Evolutionary conservation across 2,329 filamentous ascomycete species (phyloP), one percentile per base, ranked within the genome.

Genomic region (Cladosporium sphaerospermum): DNA sequence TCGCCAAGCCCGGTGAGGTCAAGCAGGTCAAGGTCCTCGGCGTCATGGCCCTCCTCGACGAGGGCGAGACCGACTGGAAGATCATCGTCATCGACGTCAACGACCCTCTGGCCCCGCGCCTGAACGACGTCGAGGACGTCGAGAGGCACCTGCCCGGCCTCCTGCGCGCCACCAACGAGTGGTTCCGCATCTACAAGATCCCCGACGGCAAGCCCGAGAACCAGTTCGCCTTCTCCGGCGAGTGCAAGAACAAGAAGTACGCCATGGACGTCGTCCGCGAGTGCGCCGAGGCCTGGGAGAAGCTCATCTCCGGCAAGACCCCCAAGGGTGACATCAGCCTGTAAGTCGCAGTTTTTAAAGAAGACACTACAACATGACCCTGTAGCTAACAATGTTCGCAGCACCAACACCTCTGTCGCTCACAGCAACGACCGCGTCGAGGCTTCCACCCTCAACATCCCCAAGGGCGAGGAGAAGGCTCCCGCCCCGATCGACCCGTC

Each of bases 181-280:
- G 93, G 93, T 99, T 99, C 90, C 90, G 93, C 75, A 99, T 99
- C 84, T 99, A 99, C 87, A 99, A 99, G 83, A 99, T 99, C 77
- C 93, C 93, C 71, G 93, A 99, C 72, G 93, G 93, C 81, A 99
- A 99, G 90, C 91, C 92, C 67, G 93, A 99, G 87, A 99, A 99
- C 85, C 93, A 97, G 80, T 99, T 99, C 71, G 93, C 93, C 68
- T 99, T 99, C 81, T 96, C 91, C 56, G 93, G 93, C 79, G 93
- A 99, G 82, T 97, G 92, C 88, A 99, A 99, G 87, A 99, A 99
- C 86, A 95, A 91, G 85, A 89, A 87, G 87, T 96, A 97, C 75
- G 93, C 93, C 73, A 86, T 87, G 73, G 93, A 99, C 60, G 88
- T 99, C 69, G 84, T 99, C 71, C 88, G 86, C 63, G 93, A 99